Conservation (phyloP, 1,284 basidiomycete genomes). For the Blastosporella zonata region DNA sequence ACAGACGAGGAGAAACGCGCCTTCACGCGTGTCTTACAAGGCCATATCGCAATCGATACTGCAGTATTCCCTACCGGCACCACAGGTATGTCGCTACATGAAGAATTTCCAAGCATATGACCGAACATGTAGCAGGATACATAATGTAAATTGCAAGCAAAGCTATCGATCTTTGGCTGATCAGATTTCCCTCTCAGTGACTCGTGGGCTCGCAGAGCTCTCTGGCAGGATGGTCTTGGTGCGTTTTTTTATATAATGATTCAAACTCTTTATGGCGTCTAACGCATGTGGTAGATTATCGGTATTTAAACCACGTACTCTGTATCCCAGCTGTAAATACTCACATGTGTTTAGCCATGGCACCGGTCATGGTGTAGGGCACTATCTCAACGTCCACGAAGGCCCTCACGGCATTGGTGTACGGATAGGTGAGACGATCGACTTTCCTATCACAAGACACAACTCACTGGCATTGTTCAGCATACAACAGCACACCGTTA, state of each 20-base stretch:
- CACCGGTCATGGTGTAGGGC: constrained; percentile 93
- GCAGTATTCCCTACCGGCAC: constrained; percentile 87
- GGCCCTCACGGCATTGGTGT: constrained; percentile 86
- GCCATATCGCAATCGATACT: constrained; percentile 90
- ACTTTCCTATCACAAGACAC: not conserved
- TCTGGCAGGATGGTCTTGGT: constrained; percentile 94
- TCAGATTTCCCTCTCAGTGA: constrained; percentile 51
- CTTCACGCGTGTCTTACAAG: constrained; percentile 93
- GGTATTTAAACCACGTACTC: constrained; percentile 27
- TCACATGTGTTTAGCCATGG: constrained; percentile 56
- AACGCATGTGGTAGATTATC: constrained; percentile 35
- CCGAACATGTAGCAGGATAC: constrained; percentile 41
- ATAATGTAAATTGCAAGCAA: constrained; percentile 47
- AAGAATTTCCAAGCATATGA: not conserved
- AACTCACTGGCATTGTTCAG: constrained; percentile 30
- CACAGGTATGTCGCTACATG: constrained; percentile 50
- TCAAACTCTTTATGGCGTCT: not conserved
- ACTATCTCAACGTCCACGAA: constrained; percentile 93
- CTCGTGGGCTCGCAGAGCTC: constrained; percentile 75
- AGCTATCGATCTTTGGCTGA: constrained; percentile 7
- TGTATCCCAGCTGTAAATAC: not conserved
- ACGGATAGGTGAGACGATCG: constrained; percentile 52
- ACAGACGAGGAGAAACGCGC: constrained; percentile 81
- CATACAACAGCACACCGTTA: constrained; percentile 65
- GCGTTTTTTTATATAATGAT: constrained; percentile 21